Base-by-base conservation (phyloP, 2,329 filamentous ascomycete species). In the Exophiala alcalophila region DNA sequence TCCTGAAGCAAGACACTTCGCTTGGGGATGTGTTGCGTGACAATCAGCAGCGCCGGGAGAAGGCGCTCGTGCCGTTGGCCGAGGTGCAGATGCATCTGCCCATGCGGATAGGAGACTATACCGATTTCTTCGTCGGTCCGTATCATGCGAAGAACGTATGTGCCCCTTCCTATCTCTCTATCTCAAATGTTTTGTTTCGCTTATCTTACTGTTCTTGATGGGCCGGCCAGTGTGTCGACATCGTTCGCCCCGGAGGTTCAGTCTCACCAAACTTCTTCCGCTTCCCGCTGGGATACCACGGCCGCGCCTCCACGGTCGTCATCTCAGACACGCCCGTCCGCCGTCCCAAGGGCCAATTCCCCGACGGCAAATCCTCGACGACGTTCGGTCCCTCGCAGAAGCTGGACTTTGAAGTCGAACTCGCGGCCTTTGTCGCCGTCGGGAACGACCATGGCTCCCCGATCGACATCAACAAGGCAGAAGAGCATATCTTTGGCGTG, bases 341-440 rank as follows among this genome's bases (percentile, higher is more conserved):
- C n/a, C n/a, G n/a, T n/a, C n/a, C n/a, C n/a, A 20, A 15, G 7
- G 45, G 49, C 4, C 49, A 49, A 33, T 44, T 40, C 20, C 29
- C 19, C 10, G 21, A 9, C 12, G 28, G 14, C 11, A 15, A 16
- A 16, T n/a, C n/a, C n/a, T 10, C 18, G 16, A 7, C 21, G 14
- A 25, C 19, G 15, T 35, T 19, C n/a, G 23, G 23, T 12, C 75
- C 83, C 0, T 79, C 74, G 59, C 74, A 76, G 52, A 78, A 77
- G 57, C 68, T 92, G 2, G 86, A 92, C 57, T 80, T 90, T 23
- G 86, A 92, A 63, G 72, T 92, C 1, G 86, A 92, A 63, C 66
- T 92, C n/a, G 86, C 83, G 1, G 84, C 80, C 29, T 85, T 90
- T 55, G 72, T 91, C 5, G 78, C 77, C 59, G 75, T 66, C 35